These are phyloP conservation scores for Cryptosporidium sp. DNA, from an alignment of 169 alveolate species.

Conservation along the genomic window DNA sequence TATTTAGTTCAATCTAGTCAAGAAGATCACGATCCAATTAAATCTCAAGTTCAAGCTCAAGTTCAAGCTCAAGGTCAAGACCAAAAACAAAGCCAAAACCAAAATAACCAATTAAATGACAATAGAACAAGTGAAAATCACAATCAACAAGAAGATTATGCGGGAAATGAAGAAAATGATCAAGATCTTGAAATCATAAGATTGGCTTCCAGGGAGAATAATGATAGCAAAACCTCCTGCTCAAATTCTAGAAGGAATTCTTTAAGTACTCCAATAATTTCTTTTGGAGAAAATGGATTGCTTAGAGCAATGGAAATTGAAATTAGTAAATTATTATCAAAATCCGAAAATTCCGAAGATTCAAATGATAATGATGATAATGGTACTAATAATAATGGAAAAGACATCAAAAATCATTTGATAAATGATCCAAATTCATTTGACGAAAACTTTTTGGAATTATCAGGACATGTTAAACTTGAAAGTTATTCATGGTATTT, in stretches of 20 bases:
- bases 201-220: background rate
- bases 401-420: background rate
- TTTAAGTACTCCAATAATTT: slow-evolving; percentile 6
- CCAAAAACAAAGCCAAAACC: background rate
- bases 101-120: background rate
- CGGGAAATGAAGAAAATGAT: background rate
- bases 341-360: background rate
- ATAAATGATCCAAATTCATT: background rate
- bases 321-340: slow-evolving; percentile 8
- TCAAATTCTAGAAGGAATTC: slow-evolving; percentile 20
- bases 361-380: background rate
- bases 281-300: slow-evolving; percentile 23
- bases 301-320: slow-evolving; percentile 58
- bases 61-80: too few species aligned
- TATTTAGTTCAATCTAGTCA: background rate
- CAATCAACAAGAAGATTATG: background rate
- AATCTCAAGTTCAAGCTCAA: background rate
- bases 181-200: background rate
- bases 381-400: background rate
- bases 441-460: slow-evolving; percentile 40
- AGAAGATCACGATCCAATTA: background rate
- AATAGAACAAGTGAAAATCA: background rate
- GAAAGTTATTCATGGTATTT: slow-evolving; percentile 62
- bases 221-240: background rate
- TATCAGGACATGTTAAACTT: slow-evolving; percentile 68